Conservation (phyloP, 1,284 basidiomycete species). For the Calocybe gambosa region DNA sequence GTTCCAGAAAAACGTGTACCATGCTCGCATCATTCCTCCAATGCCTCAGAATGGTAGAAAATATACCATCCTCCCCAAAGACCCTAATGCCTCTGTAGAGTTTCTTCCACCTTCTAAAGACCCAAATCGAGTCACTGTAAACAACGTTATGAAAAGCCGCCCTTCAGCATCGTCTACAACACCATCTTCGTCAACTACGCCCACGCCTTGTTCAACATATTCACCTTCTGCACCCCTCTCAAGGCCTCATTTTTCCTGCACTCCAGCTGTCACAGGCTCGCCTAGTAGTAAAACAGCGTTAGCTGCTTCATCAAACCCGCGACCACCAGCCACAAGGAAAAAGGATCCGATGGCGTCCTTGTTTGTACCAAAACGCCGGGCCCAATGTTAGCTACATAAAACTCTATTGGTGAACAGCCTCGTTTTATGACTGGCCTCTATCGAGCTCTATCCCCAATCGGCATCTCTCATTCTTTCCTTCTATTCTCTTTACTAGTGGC, state of each 20-base stretch:
- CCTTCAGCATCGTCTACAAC: constrained; percentile 18
- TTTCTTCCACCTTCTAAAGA: constrained; percentile 27
- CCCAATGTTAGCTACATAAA: constrained; percentile 39
- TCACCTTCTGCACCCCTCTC: constrained; percentile 3
- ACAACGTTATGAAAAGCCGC: constrained; percentile 33
- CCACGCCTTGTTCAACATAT: constrained; percentile 11
- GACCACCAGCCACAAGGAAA: constrained; percentile 36
- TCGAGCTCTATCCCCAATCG: too few relatives aligned
- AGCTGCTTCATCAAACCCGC: constrained; percentile 15
- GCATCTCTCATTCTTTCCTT: not conserved
- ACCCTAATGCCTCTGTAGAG: constrained; percentile 29
- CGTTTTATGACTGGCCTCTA: not conserved
- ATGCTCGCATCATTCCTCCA: constrained; percentile 42
- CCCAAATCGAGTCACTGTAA: constrained; percentile 36
- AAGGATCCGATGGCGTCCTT: constrained; percentile 61
- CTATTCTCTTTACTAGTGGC: not conserved
- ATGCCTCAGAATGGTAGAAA: constrained; percentile 39
- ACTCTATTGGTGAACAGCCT: not conserved
- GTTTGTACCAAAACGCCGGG: constrained; percentile 71
- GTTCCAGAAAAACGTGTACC: constrained; percentile 56
- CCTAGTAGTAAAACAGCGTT: constrained; percentile 13
- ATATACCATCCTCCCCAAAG: constrained; percentile 34
- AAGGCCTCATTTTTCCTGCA: constrained; percentile 1
- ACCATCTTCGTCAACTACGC: constrained; percentile 12
- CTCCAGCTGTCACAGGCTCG: constrained; percentile 3